Percentiles rank a stretch among this genome's conserved stretches.
These are phyloP conservation scores for Pythium dissotocum DNA, from an alignment of 352 stramenopile genomes.

Conservation along the genomic window DNA sequence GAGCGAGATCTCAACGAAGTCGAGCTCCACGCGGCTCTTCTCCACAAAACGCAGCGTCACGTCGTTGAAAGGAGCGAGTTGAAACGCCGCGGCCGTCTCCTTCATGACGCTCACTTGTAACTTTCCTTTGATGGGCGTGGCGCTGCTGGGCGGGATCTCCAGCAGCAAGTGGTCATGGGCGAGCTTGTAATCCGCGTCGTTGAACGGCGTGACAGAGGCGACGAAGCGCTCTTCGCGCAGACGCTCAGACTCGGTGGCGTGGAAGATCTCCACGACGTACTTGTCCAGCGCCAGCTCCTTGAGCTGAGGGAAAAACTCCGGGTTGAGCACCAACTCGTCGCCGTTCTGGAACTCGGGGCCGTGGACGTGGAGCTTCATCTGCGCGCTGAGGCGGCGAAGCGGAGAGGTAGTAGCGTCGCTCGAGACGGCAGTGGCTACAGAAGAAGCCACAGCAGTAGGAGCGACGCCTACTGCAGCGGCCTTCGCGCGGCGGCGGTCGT, in stretches of 20 bases:
- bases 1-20: constrained; percentile 90
- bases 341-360: constrained; percentile 81
- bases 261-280: constrained; percentile 84
- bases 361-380: constrained; percentile 80
- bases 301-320: constrained; percentile 77
- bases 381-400: constrained; percentile 18
- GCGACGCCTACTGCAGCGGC: constrained; percentile 2
- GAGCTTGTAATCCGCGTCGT: constrained; percentile 11
- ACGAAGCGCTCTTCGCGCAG: constrained; percentile 33
- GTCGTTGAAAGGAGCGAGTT: constrained; percentile 75
- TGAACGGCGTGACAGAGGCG: constrained; percentile 26
- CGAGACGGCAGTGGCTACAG: background rate
- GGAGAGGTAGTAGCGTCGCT: constrained; percentile 7
- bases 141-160: constrained; percentile 69
- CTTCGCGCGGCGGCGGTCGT: constrained; percentile 25
- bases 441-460: background rate
- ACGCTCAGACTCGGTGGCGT: constrained; percentile 39
- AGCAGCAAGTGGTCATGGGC: constrained; percentile 74
- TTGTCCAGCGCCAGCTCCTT: constrained; percentile 65
- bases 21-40: constrained; percentile 72
- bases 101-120: constrained; percentile 84
- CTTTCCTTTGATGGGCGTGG: constrained; percentile 70
- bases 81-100: constrained; percentile 72
- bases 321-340: constrained; percentile 82
- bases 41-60: constrained; percentile 82